Conservation (phyloP, 1,139 yeast genomes). For the Hyphopichia khmerensis region DNA sequence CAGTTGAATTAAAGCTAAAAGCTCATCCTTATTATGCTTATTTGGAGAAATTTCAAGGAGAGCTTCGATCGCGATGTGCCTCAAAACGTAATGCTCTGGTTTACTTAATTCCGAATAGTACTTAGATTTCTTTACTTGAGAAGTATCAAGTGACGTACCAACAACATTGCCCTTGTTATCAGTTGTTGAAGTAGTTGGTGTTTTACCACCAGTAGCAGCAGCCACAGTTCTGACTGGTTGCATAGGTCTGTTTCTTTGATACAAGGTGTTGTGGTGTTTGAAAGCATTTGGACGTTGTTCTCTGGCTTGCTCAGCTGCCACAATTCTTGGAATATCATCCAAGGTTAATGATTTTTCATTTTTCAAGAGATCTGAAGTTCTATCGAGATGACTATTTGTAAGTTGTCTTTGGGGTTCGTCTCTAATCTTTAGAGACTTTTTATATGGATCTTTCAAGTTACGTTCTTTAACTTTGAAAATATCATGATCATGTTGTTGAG, state of each 20-base stretch:
- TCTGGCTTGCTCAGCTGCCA: slow-evolving; percentile 95
- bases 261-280: slow-evolving; percentile 59
- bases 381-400: slow-evolving; percentile 37
- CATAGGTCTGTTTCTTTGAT: slow-evolving; percentile 38
- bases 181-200: slow-evolving; percentile 6
- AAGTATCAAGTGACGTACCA: slow-evolving; percentile 10
- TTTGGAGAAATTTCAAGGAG: slow-evolving; percentile 41
- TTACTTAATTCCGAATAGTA: slow-evolving; percentile 73
- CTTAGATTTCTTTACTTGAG: slow-evolving; percentile 21
- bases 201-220: slow-evolving; percentile 15
- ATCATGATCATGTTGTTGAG: slow-evolving; percentile 29
- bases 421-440: slow-evolving; percentile 38
- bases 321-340: slow-evolving; percentile 95
- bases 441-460: slow-evolving; percentile 10
- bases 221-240: slow-evolving; percentile 28
- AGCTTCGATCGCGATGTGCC: slow-evolving; percentile 70
- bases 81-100: slow-evolving; percentile 59
- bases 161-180: slow-evolving; percentile 5
- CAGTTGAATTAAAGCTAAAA: slow-evolving; percentile 50
- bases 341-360: slow-evolving; percentile 85
- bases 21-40: slow-evolving; percentile 50
- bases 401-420: slow-evolving; percentile 43
- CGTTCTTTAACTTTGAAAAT: slow-evolving; percentile 26
- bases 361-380: slow-evolving; percentile 68
- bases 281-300: slow-evolving; percentile 87